Percentiles rank a stretch among this genome's conserved stretches.
phyloP scores from a whole-genome alignment of 768 basidiomycete genomes.

The Suillus ampliporus region DNA sequence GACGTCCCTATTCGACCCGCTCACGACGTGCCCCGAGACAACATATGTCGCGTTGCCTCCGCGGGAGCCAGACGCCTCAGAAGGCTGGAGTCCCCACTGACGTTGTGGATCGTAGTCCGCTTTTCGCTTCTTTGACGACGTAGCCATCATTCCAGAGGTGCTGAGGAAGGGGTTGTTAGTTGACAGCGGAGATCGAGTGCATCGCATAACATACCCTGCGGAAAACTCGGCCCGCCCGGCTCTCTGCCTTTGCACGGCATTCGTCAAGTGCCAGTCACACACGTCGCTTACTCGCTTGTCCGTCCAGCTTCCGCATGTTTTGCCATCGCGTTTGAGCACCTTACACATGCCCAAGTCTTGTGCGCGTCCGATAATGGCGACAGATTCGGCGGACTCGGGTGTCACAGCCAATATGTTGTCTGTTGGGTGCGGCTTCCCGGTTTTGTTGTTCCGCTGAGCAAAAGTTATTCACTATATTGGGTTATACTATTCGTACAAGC shows the following conservation, averaged over 20 bases:
- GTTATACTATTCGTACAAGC: constrained; percentile 20
- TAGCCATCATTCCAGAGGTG: constrained; percentile 71
- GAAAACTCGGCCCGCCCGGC: constrained; percentile 88
- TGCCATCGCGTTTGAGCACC: constrained; percentile 79
- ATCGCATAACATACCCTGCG: constrained; percentile 59
- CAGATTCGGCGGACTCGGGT: constrained; percentile 79
- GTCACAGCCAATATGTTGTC: constrained; percentile 87
- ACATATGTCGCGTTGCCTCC: constrained; percentile 70
- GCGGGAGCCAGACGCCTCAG: constrained; percentile 36
- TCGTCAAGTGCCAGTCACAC: constrained; percentile 92
- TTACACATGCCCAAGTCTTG: constrained; percentile 87
- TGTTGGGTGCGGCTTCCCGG: constrained; percentile 72
- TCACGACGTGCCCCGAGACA: constrained; percentile 78
- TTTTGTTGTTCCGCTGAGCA: constrained; percentile 43
- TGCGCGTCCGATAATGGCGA: constrained; percentile 86
- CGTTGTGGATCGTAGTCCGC: constrained; percentile 66
- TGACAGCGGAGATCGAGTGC: background rate
- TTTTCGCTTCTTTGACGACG: constrained; percentile 53
- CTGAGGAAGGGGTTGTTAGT: constrained; percentile 41
- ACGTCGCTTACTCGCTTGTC: constrained; percentile 87
- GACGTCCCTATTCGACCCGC: constrained; percentile 42
- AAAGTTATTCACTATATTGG: background rate
- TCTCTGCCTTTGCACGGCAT: constrained; percentile 74
- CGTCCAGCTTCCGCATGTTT: constrained; percentile 85
- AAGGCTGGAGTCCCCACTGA: constrained; percentile 80